These are phyloP conservation scores for Eustoma russellianum DNA, from an alignment of 257 asterid species.

Conservation along the genomic window DNA sequence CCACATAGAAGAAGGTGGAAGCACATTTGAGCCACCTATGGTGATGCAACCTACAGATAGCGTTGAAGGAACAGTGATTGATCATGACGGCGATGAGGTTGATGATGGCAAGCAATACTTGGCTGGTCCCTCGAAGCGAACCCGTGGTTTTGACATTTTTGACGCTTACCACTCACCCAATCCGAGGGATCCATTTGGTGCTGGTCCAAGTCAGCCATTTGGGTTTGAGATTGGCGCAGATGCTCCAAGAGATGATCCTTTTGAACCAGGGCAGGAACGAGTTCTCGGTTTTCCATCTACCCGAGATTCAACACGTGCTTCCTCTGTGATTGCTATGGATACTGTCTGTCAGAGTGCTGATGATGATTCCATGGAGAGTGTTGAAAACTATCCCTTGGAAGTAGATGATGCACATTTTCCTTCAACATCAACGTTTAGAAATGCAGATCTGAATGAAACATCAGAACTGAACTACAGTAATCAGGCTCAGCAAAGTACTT, in stretches of 20 bases:
- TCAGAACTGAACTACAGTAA: constrained; percentile 90
- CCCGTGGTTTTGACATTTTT: constrained; percentile 44
- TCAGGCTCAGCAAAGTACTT: constrained; percentile 92
- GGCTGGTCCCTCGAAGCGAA: constrained; percentile 85
- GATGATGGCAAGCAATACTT: constrained; percentile 75
- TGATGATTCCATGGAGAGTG: constrained; percentile 94
- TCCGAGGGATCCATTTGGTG: constrained; percentile 59
- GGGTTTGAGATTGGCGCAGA: constrained; percentile 55
- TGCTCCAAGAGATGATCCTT: constrained; percentile 43
- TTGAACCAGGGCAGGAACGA: constrained; percentile 51
- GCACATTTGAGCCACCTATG: constrained; percentile 86
- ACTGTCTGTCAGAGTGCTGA: constrained; percentile 58
- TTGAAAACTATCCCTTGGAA: constrained; percentile 81
- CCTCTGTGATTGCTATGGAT: constrained; percentile 98
- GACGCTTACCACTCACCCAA: constrained; percentile 36
- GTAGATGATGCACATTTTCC: constrained; percentile 67
- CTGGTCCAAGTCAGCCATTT: constrained; percentile 81
- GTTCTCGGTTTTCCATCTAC: constrained; percentile 45
- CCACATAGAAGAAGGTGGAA: constrained; percentile 93
- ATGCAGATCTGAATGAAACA: constrained; percentile 55
- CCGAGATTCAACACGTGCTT: constrained; percentile 65
- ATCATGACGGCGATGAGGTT: constrained; percentile 96
- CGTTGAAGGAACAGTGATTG: constrained; percentile 94
- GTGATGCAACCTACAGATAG: constrained; percentile 78
- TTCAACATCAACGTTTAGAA: constrained; percentile 59